Base-by-base conservation (phyloP, 495 filamentous ascomycete genomes). In the Ramalina intermedia region DNA sequence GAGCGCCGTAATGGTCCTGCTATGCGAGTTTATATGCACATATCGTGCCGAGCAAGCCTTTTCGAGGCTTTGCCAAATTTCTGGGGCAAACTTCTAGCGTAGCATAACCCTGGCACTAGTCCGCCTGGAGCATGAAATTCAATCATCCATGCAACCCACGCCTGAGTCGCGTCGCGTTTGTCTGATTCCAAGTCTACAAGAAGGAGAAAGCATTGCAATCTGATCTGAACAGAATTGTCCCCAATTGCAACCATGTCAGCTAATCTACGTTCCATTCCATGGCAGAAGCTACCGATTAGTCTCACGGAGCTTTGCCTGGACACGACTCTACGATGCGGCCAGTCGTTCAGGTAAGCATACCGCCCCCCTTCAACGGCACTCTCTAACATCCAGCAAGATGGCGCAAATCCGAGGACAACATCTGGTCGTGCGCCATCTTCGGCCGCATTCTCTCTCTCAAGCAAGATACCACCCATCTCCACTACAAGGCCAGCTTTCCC, bases 361-460 rank as follows among this genome's bases (percentile, higher is more conserved):
- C 24, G 33, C 37, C 17, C 40, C 41, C 6, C 14, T 44, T 41
- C 53, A 17, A 50, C 42, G 16, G 41, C 18, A 7, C n/a, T 43
- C 43, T 11, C 46, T 80, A 90, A 69, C 13, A 14, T 24, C 23
- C 17, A 44, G 43, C 5, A 44, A 81, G 91, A 69, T 98, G 91
- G 91, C 84, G 82, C 41, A 84, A 86, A 52, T 74, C 86, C 43
- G 70, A 71, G 43, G 73, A 75, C 16, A 75, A 87, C 56, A 82
- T 91, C 75, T 98, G 93, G 91, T 83, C 86, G 48, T 93, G 87
- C 59, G 83, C 85, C 40, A 77, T 99, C 12, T 77, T 82, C 55
- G 89, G 89, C 13, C 81, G 86, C 26, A 75, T 99, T 12, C 55
- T 99, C 2, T 87, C 83, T 5, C 69, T 99, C 24, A 81, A 78